Evolutionary conservation across 768 basidiomycete genomes (phyloP).

Genomic region (Boletus insuetus): DNA sequence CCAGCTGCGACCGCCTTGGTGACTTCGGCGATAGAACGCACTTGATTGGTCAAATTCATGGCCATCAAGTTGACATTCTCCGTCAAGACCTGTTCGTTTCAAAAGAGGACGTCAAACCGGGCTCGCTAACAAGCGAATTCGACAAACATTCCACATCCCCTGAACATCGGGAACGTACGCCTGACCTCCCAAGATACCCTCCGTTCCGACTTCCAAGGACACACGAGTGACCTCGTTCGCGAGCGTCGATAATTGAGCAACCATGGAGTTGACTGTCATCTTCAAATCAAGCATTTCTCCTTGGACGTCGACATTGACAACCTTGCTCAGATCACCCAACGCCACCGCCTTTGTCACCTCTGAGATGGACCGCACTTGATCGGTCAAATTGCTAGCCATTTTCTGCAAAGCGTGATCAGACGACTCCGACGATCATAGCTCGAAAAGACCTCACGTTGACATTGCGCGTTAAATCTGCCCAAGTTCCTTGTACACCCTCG

Average conservation of each 20-base stretch:
- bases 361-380: conserved; percentile 89
- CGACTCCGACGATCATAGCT: not conserved
- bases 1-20: conserved; percentile 94
- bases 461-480: conserved; percentile 85
- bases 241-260: conserved; percentile 65
- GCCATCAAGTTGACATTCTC: conserved; percentile 90
- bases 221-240: conserved; percentile 89
- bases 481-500: conserved; percentile 89
- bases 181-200: conserved; percentile 92
- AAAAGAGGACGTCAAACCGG: conserved; percentile 8
- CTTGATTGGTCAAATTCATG: conserved; percentile 88
- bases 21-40: conserved; percentile 85
- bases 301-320: conserved; percentile 89
- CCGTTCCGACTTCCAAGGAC: conserved; percentile 86
- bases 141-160: conserved; percentile 86
- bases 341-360: conserved; percentile 81
- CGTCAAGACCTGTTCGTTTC: conserved; percentile 48
- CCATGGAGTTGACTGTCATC: conserved; percentile 79
- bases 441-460: conserved; percentile 63
- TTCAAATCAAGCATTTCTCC: conserved; percentile 91
- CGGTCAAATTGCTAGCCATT: conserved; percentile 84
- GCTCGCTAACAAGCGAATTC: not conserved
- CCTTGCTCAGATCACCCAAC: conserved; percentile 76
- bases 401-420: conserved; percentile 43
- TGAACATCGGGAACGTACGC: conserved; percentile 90